Evolutionary conservation across 495 filamentous ascomycete genomes (phyloP).

Genomic region (Aspergillus homomorphus): DNA sequence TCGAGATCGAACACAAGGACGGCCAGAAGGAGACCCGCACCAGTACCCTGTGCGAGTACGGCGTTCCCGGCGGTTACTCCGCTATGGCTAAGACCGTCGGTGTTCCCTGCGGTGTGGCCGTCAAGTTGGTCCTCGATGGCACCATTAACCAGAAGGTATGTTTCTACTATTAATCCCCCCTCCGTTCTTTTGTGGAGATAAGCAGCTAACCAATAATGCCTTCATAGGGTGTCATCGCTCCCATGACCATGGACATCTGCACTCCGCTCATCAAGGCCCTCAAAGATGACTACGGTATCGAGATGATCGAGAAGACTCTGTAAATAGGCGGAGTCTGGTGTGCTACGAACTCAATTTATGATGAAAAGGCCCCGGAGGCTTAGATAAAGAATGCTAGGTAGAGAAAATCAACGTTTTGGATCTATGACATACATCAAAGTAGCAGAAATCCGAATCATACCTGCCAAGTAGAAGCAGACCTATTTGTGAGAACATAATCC

Average conservation of each 20-base stretch:
- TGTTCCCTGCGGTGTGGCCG: constrained; percentile 58
- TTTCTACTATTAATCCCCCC: background rate
- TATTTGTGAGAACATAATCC: too few relatives aligned
- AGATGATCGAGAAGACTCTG: constrained; percentile 43
- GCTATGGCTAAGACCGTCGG: constrained; percentile 88
- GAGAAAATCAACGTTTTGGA: background rate
- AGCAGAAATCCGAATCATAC: too few relatives aligned
- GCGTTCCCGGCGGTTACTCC: constrained; percentile 75
- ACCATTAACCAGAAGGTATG: constrained; percentile 63
- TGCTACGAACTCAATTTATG: background rate
- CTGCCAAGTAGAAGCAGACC: too few relatives aligned
- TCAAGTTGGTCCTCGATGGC: constrained; percentile 81
- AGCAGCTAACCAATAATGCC: constrained; percentile 2
- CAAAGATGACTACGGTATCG: constrained; percentile 60
- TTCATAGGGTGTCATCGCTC: constrained; percentile 66
- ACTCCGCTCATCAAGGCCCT: constrained; percentile 63
- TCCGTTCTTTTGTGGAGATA: background rate
- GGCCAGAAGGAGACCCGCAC: constrained; percentile 70
- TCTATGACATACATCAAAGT: background rate
- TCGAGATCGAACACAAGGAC: constrained; percentile 82
- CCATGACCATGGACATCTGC: constrained; percentile 71
- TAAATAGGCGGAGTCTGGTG: constrained; percentile 19
- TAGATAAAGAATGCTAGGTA: background rate
- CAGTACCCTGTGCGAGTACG: constrained; percentile 82
- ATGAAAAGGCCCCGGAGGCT: constrained; percentile 11